Base-by-base conservation (phyloP, 2,329 filamentous ascomycete species). In the Drechslerella dactyloides region DNA sequence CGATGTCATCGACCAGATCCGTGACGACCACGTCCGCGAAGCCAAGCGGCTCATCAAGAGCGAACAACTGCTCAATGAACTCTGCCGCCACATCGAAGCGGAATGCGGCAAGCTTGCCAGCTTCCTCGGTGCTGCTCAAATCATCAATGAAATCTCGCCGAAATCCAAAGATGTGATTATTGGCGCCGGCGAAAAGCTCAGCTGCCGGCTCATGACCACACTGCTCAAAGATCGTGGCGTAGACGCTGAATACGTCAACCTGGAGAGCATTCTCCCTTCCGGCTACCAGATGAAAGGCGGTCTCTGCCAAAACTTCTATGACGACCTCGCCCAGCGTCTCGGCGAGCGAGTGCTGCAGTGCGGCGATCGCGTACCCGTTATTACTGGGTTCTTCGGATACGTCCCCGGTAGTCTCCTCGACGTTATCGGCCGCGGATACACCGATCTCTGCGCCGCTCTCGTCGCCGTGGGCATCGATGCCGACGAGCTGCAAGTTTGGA, bases 401-500 rank as follows among this genome's bases (percentile, higher is more conserved):
- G 90, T 97, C 1, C 93, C 93, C 0, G 93, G 93, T 13, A 93
- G 93, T 73, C 84, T 99, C 65, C 86, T 99, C 76, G 90, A 93
- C 76, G 90, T 96, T 76, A 90, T 99, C 74, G 94, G 94, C 19
- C 89, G 94, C 76, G 94, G 94, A 30, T 99, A 99, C 81, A 97
- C 94, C 8, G 94, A 99, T 80, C 85, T 99, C 52, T 97, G 94
- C 79, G 93, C 94, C 11, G 93, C 94, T 4, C 83, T 99, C 15
- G 89, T 93, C 57, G 92, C 94, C 0, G 93, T 99, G 8, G 93
- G 92, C 2, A 82, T 96, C n/a, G 84, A 86, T 76, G 94, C 94
- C 0, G 83, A 89, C 60, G 94, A 99, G 80, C 84, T 99, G 58
- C 94, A 99, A 80, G 90, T 99, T 74, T 97, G 94, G 94, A 99